Base-by-base conservation (phyloP, 108 stramenopile species). In the Epithemia pelagica region DNA sequence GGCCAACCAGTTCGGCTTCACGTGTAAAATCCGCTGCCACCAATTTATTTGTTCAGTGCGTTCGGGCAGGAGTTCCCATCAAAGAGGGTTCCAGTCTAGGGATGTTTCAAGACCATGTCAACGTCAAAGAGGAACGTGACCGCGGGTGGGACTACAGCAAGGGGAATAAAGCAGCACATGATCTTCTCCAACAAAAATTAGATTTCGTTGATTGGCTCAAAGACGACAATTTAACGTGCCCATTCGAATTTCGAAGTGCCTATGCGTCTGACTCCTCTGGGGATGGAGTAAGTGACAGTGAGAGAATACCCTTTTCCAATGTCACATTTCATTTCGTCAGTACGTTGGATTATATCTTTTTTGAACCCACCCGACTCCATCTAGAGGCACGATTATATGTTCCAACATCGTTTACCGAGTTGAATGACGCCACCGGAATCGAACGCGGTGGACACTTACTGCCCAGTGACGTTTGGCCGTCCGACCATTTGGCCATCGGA, bases 401-500 rank as follows among this genome's bases (percentile, higher is more conserved):
- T 26, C 92, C 92, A 18, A 82, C 61, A 53, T 78, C 79, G 8
- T 84, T 84, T 37, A 59, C 62, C 19, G 77, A 82, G 25, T 66
- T 94, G 54, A 66, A 72, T 26, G 37, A 46, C 15, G 57, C 61
- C 23, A 63, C 33, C 28, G 58, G 64, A 26, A 62, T 78, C 37
- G 23, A 19, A 3, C 75, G 78, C 54, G 37, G 37, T 10, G 92
- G 89, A 1, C 89, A 94, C 70, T 75, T 94, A 25, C 65, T 94
- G 28, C 92, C 89, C 3, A 89, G 88, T 64, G 62, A 75, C 37
- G 66, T 71, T 31, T 94, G 92, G 92, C 92, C 92, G 8, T 84
- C 82, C 72, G 92, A 94, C 71, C 92, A 90, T 65, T 68, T 94
- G 68, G 89, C 86, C 19, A 80, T 94, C 30, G 92, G 92, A 21